These are phyloP conservation scores for Fusarium fracticaudum DNA, from an alignment of 2,329 filamentous ascomycete species.

Conservation along the genomic window DNA sequence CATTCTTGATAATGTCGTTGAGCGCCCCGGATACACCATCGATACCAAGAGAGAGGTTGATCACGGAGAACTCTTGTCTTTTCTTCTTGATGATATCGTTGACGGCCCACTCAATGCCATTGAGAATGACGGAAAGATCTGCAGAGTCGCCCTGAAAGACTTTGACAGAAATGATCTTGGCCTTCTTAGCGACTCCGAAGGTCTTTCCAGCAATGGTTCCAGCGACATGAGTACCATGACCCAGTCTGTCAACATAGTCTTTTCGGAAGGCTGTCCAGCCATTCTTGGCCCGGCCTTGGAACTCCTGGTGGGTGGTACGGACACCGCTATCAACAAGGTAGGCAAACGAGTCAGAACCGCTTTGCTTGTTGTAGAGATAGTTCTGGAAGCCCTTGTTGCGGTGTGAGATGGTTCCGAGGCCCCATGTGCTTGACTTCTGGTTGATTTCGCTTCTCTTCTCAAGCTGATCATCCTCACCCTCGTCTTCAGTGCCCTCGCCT, in stretches of 20 bases:
- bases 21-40: slow-evolving; percentile 52
- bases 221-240: slow-evolving; percentile 56
- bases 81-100: slow-evolving; percentile 54
- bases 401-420: slow-evolving; percentile 47
- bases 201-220: slow-evolving; percentile 49
- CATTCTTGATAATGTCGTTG: slow-evolving; percentile 59
- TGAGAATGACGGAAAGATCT: slow-evolving; percentile 45
- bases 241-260: slow-evolving; percentile 45
- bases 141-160: slow-evolving; percentile 50
- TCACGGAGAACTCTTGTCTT: slow-evolving; percentile 55
- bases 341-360: slow-evolving; percentile 59
- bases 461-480: slow-evolving; percentile 5
- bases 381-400: slow-evolving; percentile 38
- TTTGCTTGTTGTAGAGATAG: slow-evolving; percentile 62
- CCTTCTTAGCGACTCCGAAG: slow-evolving; percentile 56
- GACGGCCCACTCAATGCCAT: slow-evolving; percentile 54
- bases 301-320: slow-evolving; percentile 61
- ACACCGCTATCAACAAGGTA: slow-evolving; percentile 75
- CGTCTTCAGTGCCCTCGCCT: neutral
- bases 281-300: slow-evolving; percentile 59
- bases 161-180: slow-evolving; percentile 57
- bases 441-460: slow-evolving; percentile 41
- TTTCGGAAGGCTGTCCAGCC: slow-evolving; percentile 41
- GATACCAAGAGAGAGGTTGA: slow-evolving; percentile 66
- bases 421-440: slow-evolving; percentile 45